Base-by-base conservation (phyloP, 371 early-diverging fungal genomes). In the Actinomucor elegans region DNA sequence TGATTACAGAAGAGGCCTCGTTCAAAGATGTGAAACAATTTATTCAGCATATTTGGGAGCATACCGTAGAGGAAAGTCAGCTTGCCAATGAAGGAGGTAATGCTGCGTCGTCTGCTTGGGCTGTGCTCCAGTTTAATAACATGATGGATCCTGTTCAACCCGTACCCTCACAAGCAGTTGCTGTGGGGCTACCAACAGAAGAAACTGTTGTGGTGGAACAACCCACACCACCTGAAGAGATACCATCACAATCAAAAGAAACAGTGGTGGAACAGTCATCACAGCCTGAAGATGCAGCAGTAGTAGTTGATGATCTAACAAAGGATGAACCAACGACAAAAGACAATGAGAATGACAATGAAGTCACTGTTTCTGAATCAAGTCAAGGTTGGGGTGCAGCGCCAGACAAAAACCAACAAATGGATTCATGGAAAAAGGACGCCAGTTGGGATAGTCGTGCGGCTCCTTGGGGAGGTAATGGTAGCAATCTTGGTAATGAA, bases 21-120 rank as follows among this genome's bases (percentile, higher is more conserved):
- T 74, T 56, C 33, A 54, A 57, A 46, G 52, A 70, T 17, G 38
- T 70, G 36, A 64, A 60, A 15, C 31, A 62, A 3, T 46, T 64
- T 8, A 59, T 69, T 17, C 48, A 59, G 9, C 57, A 65, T 52
- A 57, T 73, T 41, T 48, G 60, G 64, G 52, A 57, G 29, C 43
- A 63, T 33, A 48, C 63, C 24, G 38, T 32, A 10, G 45, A 61
- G 17, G 35, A 51, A 36, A 26, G 38, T 9, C 14, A 14, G 8
- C 23, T 34, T 28, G 29, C 18, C 15, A 31, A 24, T 32, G 17
- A 37, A n/a, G 20, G 20, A 17, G 6, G 34, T 14, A 8, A 8
- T 32, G 33, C 28, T 28, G 23, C 14, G 43, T 11, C 32, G 24
- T 11, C 23, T 28, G 8, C 49, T 38, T 28, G 32, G 27, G 24